These are phyloP conservation scores for Physaria fendleri DNA, from an alignment of 345 rosid genomes.

Conservation along the genomic window DNA sequence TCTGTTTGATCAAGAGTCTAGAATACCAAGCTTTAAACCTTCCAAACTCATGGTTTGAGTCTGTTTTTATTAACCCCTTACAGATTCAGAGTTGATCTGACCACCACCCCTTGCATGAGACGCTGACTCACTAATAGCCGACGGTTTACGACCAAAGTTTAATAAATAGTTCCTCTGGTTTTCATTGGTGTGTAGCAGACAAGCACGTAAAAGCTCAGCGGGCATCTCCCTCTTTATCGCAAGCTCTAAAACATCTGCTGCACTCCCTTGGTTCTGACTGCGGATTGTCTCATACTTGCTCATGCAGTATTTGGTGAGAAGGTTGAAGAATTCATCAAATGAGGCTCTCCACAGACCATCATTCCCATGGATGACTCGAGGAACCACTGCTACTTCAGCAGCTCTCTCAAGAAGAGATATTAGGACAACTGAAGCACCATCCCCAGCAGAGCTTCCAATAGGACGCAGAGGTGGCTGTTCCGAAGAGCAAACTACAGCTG, in stretches of 20 bases:
- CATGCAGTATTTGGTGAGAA: constrained; percentile 89
- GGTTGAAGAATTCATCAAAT: constrained; percentile 84
- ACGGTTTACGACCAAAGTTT: constrained; percentile 65
- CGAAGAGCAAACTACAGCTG: constrained; percentile 91
- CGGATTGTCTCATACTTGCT: constrained; percentile 77
- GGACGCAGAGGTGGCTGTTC: constrained; percentile 99
- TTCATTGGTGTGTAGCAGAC: constrained; percentile 87
- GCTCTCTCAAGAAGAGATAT: constrained; percentile 88
- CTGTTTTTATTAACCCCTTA: constrained; percentile 41
- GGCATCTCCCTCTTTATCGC: constrained; percentile 94
- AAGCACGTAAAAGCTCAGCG: constrained; percentile 83
- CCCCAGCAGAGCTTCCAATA: constrained; percentile 79
- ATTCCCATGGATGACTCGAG: constrained; percentile 41
- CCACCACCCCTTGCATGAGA: constrained; percentile 42
- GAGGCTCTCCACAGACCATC: constrained; percentile 92
- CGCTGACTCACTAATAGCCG: constrained; percentile 36
- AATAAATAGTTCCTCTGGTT: constrained; percentile 68
- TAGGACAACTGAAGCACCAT: constrained; percentile 73
- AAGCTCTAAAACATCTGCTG: constrained; percentile 49
- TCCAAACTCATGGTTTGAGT: background rate
- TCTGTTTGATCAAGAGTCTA: constrained; percentile 3
- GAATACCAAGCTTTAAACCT: background rate
- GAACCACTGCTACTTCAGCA: constrained; percentile 44
- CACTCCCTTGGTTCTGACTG: constrained; percentile 35
- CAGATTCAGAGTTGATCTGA: constrained; percentile 70